Evolutionary conservation across 306 rosid genomes (phyloP).

Genomic region (Medicago lupulina): DNA sequence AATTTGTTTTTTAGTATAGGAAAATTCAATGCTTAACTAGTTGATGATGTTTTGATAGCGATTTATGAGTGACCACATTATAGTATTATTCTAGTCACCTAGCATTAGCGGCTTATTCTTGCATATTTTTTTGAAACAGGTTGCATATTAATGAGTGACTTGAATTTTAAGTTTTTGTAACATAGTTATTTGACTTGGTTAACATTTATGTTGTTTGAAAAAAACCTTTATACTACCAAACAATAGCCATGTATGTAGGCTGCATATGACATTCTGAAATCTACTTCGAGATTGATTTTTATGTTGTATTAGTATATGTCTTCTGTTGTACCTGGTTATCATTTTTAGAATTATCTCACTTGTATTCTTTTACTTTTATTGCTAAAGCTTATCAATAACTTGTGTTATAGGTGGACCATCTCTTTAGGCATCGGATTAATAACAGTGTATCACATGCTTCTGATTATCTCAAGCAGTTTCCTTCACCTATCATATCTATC

Average conservation of each 20-base stretch:
- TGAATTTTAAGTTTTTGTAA: conserved; percentile 14
- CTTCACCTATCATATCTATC: conserved; percentile 84
- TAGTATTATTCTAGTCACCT: background rate
- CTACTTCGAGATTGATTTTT: conserved; percentile 1
- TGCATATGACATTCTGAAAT: conserved; percentile 25
- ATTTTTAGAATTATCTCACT: background rate
- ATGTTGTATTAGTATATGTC: conserved; percentile 20
- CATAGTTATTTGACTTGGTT: background rate
- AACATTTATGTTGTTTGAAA: background rate
- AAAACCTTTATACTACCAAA: conserved; percentile 10
- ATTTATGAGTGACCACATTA: background rate
- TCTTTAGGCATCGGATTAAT: conserved; percentile 89
- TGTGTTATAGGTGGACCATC: conserved; percentile 82
- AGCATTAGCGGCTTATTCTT: conserved; percentile 9
- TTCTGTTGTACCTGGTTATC: conserved; percentile 16
- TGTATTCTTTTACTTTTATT: conserved; percentile 23
- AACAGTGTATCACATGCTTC: conserved; percentile 85
- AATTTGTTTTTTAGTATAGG: conserved; percentile 10
- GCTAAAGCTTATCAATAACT: conserved; percentile 33
- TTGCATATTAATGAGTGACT: conserved; percentile 2
- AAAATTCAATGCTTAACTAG: background rate
- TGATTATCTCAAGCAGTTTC: conserved; percentile 84
- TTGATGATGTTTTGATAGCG: conserved; percentile 17
- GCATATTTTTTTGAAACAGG: conserved; percentile 4
- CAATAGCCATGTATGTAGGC: conserved; percentile 7